Evolutionary conservation across 2,329 filamentous ascomycete species (phyloP).

Genomic region (Ophiocordyceps camponoti-saundersi): DNA sequence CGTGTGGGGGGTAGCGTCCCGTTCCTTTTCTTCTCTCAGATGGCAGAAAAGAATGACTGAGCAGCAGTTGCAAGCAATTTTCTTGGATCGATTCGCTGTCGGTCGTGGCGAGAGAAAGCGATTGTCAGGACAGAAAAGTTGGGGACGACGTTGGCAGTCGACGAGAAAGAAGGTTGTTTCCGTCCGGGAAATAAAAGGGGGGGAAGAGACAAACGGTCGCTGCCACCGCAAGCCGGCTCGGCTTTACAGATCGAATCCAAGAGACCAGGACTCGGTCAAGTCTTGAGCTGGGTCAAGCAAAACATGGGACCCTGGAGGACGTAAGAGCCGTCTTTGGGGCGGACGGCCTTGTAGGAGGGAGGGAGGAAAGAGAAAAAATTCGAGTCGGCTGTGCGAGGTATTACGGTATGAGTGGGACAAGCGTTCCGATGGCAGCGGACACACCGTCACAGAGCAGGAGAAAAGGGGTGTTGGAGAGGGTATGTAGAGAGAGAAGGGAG

Average conservation of each 20-base stretch:
- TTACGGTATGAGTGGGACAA: slow-evolving; percentile 11
- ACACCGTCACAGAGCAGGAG: slow-evolving; percentile 7
- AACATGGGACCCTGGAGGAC: slow-evolving; percentile 14
- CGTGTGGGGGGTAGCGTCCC: neutral
- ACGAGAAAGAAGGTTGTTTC: slow-evolving; percentile 20
- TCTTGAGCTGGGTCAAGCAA: slow-evolving; percentile 11
- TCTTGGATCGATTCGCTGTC: slow-evolving; percentile 2
- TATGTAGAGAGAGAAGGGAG: slow-evolving; percentile 6
- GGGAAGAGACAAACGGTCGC: slow-evolving; percentile 26
- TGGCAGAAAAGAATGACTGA: neutral
- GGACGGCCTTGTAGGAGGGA: slow-evolving; percentile 3
- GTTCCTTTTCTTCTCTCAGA: neutral
- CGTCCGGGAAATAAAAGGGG: slow-evolving; percentile 10
- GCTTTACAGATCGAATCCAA: slow-evolving; percentile 5
- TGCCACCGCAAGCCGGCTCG: slow-evolving; percentile 15
- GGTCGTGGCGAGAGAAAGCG: slow-evolving; percentile 12
- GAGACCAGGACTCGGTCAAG: slow-evolving; percentile 13
- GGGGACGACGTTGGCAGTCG: slow-evolving; percentile 42
- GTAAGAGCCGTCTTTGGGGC: slow-evolving; percentile 6
- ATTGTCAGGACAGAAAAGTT: slow-evolving; percentile 19
- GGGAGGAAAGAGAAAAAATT: neutral
- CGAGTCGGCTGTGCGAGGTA: slow-evolving; percentile 8
- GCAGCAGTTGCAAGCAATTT: neutral
- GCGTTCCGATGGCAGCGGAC: slow-evolving; percentile 9
- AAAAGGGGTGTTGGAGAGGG: slow-evolving; percentile 1